These are phyloP conservation scores for Fusarium guadeloupense DNA, from an alignment of 2,329 filamentous ascomycete genomes.

Conservation along the genomic window DNA sequence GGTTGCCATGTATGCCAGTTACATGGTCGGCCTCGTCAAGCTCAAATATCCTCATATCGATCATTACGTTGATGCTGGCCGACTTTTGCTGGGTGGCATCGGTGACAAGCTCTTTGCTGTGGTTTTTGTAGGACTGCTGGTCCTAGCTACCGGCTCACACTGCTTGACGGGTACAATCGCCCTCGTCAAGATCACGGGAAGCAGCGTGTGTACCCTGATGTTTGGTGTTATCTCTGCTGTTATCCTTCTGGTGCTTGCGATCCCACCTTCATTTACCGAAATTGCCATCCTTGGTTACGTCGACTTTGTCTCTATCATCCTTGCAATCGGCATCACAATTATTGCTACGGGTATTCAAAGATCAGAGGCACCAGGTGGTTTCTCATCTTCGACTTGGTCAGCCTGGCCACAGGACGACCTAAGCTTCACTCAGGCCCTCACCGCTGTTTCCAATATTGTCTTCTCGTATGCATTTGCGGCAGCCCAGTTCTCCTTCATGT, in stretches of 20 bases:
- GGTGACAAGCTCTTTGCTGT: slow-evolving; percentile 65
- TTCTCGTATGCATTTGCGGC: slow-evolving; percentile 71
- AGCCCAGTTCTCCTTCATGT: slow-evolving; percentile 62
- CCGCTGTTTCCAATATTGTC: slow-evolving; percentile 72
- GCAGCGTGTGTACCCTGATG: slow-evolving; percentile 58
- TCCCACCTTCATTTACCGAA: slow-evolving; percentile 59
- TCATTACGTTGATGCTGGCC: slow-evolving; percentile 73
- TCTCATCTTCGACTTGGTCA: slow-evolving; percentile 51
- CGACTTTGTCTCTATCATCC: slow-evolving; percentile 69
- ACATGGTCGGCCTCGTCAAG: slow-evolving; percentile 59
- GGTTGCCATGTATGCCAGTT: slow-evolving; percentile 57
- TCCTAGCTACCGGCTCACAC: slow-evolving; percentile 77
- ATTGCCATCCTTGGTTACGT: no score
- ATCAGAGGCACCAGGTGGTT: slow-evolving; percentile 43
- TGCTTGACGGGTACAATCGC: slow-evolving; percentile 76
- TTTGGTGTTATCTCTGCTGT: slow-evolving; percentile 58
- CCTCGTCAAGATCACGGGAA: slow-evolving; percentile 69
- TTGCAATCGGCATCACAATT: slow-evolving; percentile 72
- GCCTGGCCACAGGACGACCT: slow-evolving; percentile 56
- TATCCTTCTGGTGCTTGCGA: slow-evolving; percentile 55
- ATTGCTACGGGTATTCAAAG: slow-evolving; percentile 66
- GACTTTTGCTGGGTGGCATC: slow-evolving; percentile 66
- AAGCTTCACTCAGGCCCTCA: slow-evolving; percentile 64
- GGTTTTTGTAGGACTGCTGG: slow-evolving; percentile 69
- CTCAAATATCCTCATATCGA: slow-evolving; percentile 64